Evolutionary conservation across 345 rosid genomes (phyloP).

Genomic region (Cardamine chenopodiifolia): DNA sequence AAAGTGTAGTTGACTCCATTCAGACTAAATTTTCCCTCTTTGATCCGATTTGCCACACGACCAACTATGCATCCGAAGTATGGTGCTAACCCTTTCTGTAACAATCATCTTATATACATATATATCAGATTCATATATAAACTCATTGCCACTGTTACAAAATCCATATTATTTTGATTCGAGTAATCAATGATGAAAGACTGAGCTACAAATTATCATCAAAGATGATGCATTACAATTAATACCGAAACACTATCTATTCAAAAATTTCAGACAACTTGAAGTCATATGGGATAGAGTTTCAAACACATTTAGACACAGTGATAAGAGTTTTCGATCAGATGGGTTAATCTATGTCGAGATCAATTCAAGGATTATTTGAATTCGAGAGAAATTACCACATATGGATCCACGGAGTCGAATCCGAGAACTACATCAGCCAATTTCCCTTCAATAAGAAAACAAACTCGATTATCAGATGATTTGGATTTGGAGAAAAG

Average conservation of each 20-base stretch:
- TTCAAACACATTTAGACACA: neutral
- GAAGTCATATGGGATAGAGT: neutral
- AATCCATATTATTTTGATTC: neutral
- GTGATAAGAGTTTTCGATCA: neutral
- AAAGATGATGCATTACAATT: neutral
- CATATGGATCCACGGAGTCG: constrained; percentile 81
- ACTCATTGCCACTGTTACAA: neutral
- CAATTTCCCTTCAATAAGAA: constrained; percentile 56
- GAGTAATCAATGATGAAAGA: neutral
- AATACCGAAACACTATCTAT: neutral
- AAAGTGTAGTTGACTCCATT: constrained; percentile 68
- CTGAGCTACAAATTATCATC: neutral
- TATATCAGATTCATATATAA: neutral
- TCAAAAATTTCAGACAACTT: neutral
- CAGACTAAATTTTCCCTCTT: constrained; percentile 77
- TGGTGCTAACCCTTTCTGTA: constrained; percentile 78
- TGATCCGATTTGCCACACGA: constrained; percentile 88
- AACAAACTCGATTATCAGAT: constrained; percentile 3
- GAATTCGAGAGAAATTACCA: constrained; percentile 52
- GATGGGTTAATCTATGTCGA: constrained; percentile 19
- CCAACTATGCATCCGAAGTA: constrained; percentile 96
- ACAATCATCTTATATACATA: neutral
- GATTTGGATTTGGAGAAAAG: constrained; percentile 5
- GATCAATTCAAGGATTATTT: neutral
- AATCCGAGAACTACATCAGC: constrained; percentile 92